These are phyloP conservation scores for Cairneyella variabilis DNA, from an alignment of 495 filamentous ascomycete species.

Conservation along the genomic window DNA sequence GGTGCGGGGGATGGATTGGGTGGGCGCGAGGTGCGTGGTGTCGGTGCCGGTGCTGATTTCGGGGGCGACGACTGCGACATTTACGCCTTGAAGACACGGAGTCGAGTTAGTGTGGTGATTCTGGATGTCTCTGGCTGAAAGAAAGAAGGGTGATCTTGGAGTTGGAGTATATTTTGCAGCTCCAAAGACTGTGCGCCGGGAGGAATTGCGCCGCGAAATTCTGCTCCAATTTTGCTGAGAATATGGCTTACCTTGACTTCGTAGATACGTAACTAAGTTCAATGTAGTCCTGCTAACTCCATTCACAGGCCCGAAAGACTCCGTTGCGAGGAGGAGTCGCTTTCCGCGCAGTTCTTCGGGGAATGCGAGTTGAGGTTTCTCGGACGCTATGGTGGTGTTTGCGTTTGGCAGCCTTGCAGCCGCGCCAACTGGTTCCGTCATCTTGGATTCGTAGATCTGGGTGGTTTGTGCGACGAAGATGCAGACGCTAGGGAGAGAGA, in stretches of 20 bases:
- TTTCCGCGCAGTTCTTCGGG: constrained; percentile 47
- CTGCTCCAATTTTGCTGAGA: too few relatives aligned
- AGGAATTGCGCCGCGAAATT: too few relatives aligned
- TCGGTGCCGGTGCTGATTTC: constrained; percentile 24
- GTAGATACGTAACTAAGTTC: constrained; percentile 58
- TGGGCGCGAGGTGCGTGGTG: not conserved
- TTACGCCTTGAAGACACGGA: too few relatives aligned
- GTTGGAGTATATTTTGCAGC: too few relatives aligned
- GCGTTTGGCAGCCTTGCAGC: not conserved
- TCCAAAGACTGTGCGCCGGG: too few relatives aligned
- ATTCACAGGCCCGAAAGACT: constrained; percentile 63
- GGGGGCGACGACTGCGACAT: constrained; percentile 57
- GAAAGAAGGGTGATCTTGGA: too few relatives aligned
- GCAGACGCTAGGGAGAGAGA: not conserved
- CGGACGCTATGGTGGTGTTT: not conserved
- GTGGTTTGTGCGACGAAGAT: not conserved
- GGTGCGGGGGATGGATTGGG: too few relatives aligned
- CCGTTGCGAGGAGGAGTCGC: constrained; percentile 56
- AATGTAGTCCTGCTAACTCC: constrained; percentile 60
- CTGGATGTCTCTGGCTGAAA: too few relatives aligned
- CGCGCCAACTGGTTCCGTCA: not conserved
- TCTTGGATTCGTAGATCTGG: too few relatives aligned
- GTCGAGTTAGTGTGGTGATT: too few relatives aligned
- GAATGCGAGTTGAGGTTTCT: constrained; percentile 36
- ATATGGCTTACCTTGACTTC: too few relatives aligned